Evolutionary conservation across 495 filamentous ascomycete genomes (phyloP), one percentile per base, ranked within the genome.

Genomic region (Thozetella sp.): DNA sequence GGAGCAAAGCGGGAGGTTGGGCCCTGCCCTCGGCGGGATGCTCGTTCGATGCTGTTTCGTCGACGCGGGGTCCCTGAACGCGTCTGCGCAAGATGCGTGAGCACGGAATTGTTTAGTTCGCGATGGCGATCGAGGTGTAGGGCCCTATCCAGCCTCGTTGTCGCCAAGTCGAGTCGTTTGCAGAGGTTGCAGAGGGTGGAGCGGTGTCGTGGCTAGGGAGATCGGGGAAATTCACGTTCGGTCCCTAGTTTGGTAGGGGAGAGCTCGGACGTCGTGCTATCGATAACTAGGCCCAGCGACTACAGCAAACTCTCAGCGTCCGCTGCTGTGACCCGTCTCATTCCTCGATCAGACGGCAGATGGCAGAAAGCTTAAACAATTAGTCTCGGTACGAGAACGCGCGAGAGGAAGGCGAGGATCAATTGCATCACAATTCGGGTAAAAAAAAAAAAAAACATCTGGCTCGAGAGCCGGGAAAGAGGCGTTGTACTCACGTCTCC

Each of bases 221-320:
- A n/a, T 20, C 43, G 43, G 43, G 43, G 43, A 48, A 48, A 48
- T 48, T 48, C 43, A n/a, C 20, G 43, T 10, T 13, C 43, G n/a
- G n/a, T 19, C 43, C 30, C 30, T 17, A 6, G 30, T 37, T 37
- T 37, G 17, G 43, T 19, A 48, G 11, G 4, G 4, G n/a, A 48
- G 20, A 48, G 43, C 43, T 48, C 43, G n/a, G 43, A 20, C 43
- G n/a, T n/a, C n/a, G 43, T n/a, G 43, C 43, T 48, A 48, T 48
- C 43, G 43, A 48, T 48, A 48, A n/a, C 43, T n/a, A n/a, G n/a
- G n/a, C n/a, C n/a, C 11, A n/a, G 43, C 43, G 9, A 20, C 3
- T 48, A 19, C 43, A 48, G 43, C 43, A 48, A 20, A 48, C 3
- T 15, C n/a, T 48, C n/a, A 20, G n/a, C 15, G n/a, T 48, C 3